Base-by-base conservation (phyloP, 441 rosid genomes). In the Pelargonium cotyledonis region DNA sequence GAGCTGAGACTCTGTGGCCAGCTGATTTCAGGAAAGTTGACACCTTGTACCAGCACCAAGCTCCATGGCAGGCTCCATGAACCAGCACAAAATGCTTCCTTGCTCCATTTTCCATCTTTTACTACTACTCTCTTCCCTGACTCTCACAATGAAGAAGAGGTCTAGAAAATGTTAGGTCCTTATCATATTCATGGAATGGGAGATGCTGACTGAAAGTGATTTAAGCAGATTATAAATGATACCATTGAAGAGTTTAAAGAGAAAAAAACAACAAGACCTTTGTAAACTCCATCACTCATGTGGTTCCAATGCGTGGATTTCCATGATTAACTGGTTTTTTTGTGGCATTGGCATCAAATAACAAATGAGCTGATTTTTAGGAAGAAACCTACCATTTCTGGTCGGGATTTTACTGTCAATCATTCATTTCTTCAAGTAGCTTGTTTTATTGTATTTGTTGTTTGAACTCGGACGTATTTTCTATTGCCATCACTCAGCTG, bases 21-120 rank as follows among this genome's bases (percentile, higher is more conserved):
- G 79, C 78, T 4, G 38, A 12, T 72, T 78, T 72, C 47, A 87
- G 89, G 57, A 69, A 65, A 21, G 77, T 57, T 1, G 47, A 73
- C 11, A 85, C 72, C 80, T 87, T 85, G 79, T 85, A 85, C 91
- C 95, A 90, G 82, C 86, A 86, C 91, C 95, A 90, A 5, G 90
- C 92, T 49, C 91, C 97, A 71, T 81, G 89, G 73, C 85, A 69
- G 63, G 78, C 70, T 19, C 94, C 92, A 11, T 87, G 96, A 51
- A 90, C 84, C 66, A 90, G 71, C 41, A 87, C 89, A 49, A 87
- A 86, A 57, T 83, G 96, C 8, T 78, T 66, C 31, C 29, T 40
- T 55, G 61, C 61, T 55, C 14, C 61, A 31, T 31, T 31, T 31
- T 31, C 5, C 61, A 7, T n/a, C 61, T 10, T 46, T 4, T 46